These are phyloP conservation scores for Chlamydomonas sp. DNA, from an alignment of 139 green algal genomes.

Conservation along the genomic window DNA sequence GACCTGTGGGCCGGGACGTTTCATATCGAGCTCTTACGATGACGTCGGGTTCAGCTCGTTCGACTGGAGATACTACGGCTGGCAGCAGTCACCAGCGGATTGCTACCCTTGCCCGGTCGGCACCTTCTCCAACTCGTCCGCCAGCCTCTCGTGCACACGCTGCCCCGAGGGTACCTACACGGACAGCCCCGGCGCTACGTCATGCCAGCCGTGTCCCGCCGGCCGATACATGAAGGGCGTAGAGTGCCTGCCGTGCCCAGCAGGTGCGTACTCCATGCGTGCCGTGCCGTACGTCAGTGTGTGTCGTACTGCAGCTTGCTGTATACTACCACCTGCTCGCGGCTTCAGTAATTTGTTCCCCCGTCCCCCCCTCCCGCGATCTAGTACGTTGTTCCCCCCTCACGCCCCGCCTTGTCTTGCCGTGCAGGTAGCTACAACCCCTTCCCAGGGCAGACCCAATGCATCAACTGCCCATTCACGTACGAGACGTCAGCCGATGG, in stretches of 20 bases:
- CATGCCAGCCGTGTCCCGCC: background rate
- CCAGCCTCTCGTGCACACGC: background rate
- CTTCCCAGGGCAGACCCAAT: background rate
- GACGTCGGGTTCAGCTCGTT: background rate
- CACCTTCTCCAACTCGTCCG: background rate
- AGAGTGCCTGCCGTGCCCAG: no score
- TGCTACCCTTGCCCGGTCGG: background rate
- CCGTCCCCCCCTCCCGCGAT: no score
- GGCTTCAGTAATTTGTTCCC: background rate
- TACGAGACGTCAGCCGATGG: background rate
- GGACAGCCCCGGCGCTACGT: background rate
- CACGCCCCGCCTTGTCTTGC: no score
- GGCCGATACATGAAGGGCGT: no score
- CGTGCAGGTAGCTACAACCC: background rate
- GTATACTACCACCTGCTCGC: background rate
- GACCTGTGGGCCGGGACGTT: background rate
- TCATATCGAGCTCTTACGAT: background rate
- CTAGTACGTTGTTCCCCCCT: background rate
- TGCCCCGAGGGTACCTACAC: background rate
- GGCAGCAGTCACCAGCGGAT: background rate
- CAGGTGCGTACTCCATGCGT: background rate
- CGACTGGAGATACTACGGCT: background rate
- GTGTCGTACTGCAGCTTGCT: background rate
- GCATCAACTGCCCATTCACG: background rate
- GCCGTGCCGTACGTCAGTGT: no score